Base-by-base conservation (phyloP, 257 asterid species). In the Cruciata laevipes region DNA sequence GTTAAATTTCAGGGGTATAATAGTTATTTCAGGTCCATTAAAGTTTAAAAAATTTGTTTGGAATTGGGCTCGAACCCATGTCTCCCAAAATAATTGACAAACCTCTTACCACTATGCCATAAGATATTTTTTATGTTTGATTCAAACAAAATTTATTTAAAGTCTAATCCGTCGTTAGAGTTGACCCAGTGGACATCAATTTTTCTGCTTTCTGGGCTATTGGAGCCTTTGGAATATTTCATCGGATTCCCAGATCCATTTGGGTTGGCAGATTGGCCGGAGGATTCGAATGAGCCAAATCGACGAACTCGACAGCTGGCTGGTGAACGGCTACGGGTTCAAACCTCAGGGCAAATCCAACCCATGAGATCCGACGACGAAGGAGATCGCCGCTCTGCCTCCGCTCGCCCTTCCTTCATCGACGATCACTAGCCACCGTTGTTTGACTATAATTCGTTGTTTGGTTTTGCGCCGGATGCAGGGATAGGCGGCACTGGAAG, bases 301-400 rank as follows among this genome's bases (percentile, higher is more conserved):
- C 98, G 99, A 94, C 65, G 97, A 94, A 70, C 88, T 90, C 66
- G 96, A 90, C 79, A 79, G n/a, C n/a, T n/a, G 83, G 74, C 70
- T 94, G 67, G 95, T 88, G 21, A 84, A 95, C 12, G 89, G 84
- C 62, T 85, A 78, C 71, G 97, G 97, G 63, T 78, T 82, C 55
- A 82, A 86, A 18, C 77, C 91, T 5, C 88, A 83, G 44, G 96
- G 96, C 20, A 90, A 94, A 86, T 82, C 99, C 21, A 88, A 89
- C 47, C 99, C 56, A 90, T 90, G 99, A 86, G 96, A 86, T 86
- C 98, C 63, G 79, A 82, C 31, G 72, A 56, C 81, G 83, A 76
- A 58, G 95, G 78, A 58, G 95, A 89, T 80, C 91, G 77, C 61
- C 91, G 89, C 61, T 31, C 83, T 51, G 25, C 77, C 32, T 74